Evolutionary conservation across 192 early-diverging fungal genomes (phyloP).

Genomic region (Obelidium mucronatum): DNA sequence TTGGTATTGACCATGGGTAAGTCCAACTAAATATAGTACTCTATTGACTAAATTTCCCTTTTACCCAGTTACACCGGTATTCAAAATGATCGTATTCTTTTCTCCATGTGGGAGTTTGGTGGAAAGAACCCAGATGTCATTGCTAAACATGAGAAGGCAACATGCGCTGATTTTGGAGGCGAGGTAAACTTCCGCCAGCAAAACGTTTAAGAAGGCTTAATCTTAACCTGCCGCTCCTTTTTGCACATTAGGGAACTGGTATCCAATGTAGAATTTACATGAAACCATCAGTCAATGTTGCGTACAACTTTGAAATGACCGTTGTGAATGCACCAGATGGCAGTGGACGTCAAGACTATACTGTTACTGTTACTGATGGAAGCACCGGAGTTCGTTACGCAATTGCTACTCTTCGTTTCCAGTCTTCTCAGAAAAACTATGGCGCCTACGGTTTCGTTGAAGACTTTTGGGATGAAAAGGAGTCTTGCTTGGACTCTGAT

Average conservation of each 20-base stretch:
- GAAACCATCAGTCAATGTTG: not conserved
- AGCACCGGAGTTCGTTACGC: not conserved
- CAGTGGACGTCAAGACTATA: constrained; percentile 7
- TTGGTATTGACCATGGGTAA: no score
- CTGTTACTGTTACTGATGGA: not conserved
- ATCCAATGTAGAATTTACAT: not conserved
- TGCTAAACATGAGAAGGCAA: not conserved
- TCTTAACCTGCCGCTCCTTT: no score
- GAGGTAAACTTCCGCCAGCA: no score
- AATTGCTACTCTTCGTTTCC: not conserved
- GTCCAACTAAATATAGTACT: no score
- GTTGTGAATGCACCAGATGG: not conserved
- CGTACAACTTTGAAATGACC: constrained; percentile 5
- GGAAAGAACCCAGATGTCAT: constrained; percentile 7
- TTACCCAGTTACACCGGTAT: constrained; percentile 26
- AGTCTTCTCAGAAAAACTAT: not conserved
- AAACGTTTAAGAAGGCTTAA: no score
- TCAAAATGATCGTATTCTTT: constrained; percentile 22
- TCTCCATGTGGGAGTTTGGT: constrained; percentile 8
- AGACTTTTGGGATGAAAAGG: not conserved
- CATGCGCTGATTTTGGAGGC: constrained; percentile 5
- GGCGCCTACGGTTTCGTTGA: constrained; percentile 18
- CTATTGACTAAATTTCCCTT: no score
- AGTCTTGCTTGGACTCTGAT: not conserved
- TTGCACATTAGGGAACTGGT: constrained; percentile 16